Evolutionary conservation across 495 filamentous ascomycete species (phyloP).

Genomic region (Chaetomium fimeti): DNA sequence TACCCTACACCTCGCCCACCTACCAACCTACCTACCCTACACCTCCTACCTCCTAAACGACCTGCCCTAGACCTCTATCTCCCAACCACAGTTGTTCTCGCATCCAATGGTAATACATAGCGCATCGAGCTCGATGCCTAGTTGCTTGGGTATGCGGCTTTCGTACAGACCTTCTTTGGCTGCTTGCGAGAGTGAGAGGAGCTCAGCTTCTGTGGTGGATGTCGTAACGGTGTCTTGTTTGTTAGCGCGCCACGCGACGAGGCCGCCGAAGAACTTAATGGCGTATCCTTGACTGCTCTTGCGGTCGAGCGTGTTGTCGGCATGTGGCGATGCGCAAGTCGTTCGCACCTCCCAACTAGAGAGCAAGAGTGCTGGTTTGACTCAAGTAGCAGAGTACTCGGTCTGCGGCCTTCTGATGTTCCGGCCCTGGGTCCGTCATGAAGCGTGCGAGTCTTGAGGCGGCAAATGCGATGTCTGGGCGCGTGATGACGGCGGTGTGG

Average conservation of each 20-base stretch:
- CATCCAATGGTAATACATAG: neutral
- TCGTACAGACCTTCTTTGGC: conserved; percentile 22
- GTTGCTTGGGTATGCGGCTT: neutral
- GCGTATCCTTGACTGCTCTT: conserved; percentile 26
- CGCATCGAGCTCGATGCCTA: neutral
- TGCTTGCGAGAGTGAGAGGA: conserved; percentile 26
- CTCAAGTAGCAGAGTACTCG: neutral
- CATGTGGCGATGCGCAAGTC: conserved; percentile 14
- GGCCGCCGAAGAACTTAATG: conserved; percentile 28
- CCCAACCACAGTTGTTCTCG: too few relatives aligned
- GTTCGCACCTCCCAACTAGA: neutral
- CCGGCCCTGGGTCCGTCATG: neutral
- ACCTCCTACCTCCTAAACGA: too few relatives aligned
- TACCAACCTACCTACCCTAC: too few relatives aligned
- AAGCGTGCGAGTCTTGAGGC: conserved; percentile 9
- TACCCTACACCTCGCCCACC: too few relatives aligned
- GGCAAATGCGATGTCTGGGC: conserved; percentile 25
- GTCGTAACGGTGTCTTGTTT: conserved; percentile 32
- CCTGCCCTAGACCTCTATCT: too few relatives aligned
- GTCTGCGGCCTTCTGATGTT: neutral
- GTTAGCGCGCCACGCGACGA: conserved; percentile 30
- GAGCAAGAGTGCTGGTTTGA: neutral
- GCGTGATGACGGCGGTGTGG: conserved; percentile 19
- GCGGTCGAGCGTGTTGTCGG: conserved; percentile 11
- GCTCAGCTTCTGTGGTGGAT: conserved; percentile 34